Evolutionary conservation across 192 early-diverging fungal species (phyloP).

Genomic region (Chytriomyces sp.): DNA sequence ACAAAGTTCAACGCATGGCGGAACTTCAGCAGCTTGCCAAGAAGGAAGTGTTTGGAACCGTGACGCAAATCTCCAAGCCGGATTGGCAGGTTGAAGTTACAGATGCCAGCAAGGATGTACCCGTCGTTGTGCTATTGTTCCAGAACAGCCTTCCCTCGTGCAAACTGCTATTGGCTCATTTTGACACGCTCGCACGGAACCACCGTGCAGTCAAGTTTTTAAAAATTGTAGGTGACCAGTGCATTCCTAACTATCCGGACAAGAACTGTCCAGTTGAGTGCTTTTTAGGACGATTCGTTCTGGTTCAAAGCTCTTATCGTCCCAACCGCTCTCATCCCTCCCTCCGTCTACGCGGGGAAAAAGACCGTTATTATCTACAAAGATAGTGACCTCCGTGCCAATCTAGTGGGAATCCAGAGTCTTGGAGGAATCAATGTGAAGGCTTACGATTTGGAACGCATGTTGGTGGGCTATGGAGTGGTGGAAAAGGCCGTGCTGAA

Average conservation of each 20-base stretch:
- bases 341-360: too few species aligned
- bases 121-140: slow-evolving; percentile 73
- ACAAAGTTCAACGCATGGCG: slow-evolving; percentile 70
- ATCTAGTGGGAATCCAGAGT: slow-evolving; percentile 77
- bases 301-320: too few species aligned
- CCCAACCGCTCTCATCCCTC: too few species aligned
- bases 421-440: slow-evolving; percentile 84
- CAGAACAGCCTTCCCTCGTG: slow-evolving; percentile 77
- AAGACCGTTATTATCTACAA: slow-evolving; percentile 84
- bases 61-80: slow-evolving; percentile 87
- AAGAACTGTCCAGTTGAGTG: slow-evolving; percentile 41
- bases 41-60: slow-evolving; percentile 82
- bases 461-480: slow-evolving; percentile 41
- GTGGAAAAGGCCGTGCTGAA: slow-evolving; percentile 23
- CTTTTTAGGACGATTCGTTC: too few species aligned
- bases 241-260: slow-evolving; percentile 96
- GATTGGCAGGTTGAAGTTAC: slow-evolving; percentile 90
- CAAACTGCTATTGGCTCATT: slow-evolving; percentile 76
- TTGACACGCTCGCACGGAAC: slow-evolving; percentile 71
- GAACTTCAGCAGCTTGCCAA: slow-evolving; percentile 75
- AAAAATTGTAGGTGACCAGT: slow-evolving; percentile 90
- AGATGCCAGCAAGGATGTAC: slow-evolving; percentile 78
- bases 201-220: slow-evolving; percentile 91
- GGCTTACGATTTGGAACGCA: slow-evolving; percentile 51
- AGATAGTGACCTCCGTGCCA: slow-evolving; percentile 79